Conservation (phyloP, 2,329 filamentous ascomycete species). For the Phoma sp. region DNA sequence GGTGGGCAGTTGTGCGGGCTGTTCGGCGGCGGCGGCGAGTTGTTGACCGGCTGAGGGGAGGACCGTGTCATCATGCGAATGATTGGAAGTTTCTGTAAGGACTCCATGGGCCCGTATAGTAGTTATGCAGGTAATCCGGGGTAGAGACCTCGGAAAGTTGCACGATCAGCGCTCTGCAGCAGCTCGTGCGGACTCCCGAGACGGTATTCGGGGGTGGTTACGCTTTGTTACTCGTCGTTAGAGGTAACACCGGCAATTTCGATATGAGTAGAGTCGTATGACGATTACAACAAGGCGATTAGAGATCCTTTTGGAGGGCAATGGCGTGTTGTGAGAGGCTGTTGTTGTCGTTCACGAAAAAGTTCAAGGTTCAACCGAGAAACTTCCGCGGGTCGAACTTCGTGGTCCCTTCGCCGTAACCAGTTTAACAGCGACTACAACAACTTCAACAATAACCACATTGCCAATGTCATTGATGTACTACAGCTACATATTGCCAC, state of each 20-base stretch:
- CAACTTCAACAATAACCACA: not conserved
- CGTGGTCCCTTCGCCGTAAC: no score
- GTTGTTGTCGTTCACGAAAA: constrained; percentile 8
- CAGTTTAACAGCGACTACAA: not conserved
- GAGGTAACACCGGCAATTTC: constrained; percentile 1
- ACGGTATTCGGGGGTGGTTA: not conserved
- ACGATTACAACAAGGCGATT: not conserved
- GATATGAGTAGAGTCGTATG: not conserved
- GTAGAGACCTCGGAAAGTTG: constrained; percentile 20
- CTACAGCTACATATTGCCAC: not conserved
- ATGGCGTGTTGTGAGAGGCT: constrained; percentile 14
- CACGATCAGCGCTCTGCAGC: constrained; percentile 32
- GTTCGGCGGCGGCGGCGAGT: constrained; percentile 6
- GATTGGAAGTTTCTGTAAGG: constrained; percentile 28
- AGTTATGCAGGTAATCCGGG: constrained; percentile 19
- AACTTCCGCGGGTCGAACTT: no score
- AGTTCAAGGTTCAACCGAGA: not conserved
- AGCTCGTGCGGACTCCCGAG: constrained; percentile 28
- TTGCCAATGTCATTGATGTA: not conserved
- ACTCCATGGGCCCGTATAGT: constrained; percentile 28
- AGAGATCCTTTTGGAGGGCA: constrained; percentile 4
- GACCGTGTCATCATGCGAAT: constrained; percentile 34
- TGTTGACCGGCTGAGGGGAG: constrained; percentile 27
- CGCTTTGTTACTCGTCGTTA: not conserved
- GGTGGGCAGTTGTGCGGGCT: constrained; percentile 11